A percentile compares a stretch with the other conserved stretches of the same genome.
phyloP scores from a whole-genome alignment of 495 filamentous ascomycete species.

The Annulohypoxylon bovei region DNA sequence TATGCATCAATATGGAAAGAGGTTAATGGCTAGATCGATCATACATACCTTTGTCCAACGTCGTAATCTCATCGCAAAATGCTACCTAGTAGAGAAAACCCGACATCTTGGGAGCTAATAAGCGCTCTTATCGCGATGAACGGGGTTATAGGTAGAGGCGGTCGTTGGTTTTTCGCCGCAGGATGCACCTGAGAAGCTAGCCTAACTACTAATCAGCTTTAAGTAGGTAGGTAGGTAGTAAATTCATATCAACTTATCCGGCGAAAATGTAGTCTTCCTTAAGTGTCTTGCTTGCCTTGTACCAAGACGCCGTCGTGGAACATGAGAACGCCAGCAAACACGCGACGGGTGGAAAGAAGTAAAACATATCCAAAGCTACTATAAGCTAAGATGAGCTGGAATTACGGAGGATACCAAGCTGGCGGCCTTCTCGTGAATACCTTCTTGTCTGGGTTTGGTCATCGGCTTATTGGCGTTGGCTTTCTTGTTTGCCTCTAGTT shows the following conservation, averaged over 20 bases:
- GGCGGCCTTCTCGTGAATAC: slow-evolving; percentile 10
- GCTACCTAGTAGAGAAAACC: background rate
- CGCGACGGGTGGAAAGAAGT: background rate
- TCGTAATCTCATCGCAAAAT: background rate
- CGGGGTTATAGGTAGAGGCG: background rate
- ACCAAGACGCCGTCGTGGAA: slow-evolving; percentile 9
- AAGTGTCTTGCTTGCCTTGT: background rate
- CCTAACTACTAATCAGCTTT: slow-evolving; percentile 4
- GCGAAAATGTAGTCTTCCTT: background rate
- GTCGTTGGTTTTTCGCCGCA: background rate
- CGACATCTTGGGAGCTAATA: background rate
- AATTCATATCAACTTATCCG: background rate
- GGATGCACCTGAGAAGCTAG: background rate
- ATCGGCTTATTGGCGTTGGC: slow-evolving; percentile 2
- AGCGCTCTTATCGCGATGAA: background rate
- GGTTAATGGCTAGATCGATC: background rate
- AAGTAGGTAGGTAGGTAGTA: background rate
- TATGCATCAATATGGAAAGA: background rate
- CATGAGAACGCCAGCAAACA: background rate
- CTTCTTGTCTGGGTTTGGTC: slow-evolving; percentile 38
- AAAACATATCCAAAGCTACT: background rate
- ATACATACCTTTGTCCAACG: background rate
- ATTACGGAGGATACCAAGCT: background rate
- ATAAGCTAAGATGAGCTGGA: background rate
- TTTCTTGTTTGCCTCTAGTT: background rate